These are phyloP conservation scores for Rhodotorula toruloides DNA, from an alignment of 768 basidiomycete species.

Conservation along the genomic window DNA sequence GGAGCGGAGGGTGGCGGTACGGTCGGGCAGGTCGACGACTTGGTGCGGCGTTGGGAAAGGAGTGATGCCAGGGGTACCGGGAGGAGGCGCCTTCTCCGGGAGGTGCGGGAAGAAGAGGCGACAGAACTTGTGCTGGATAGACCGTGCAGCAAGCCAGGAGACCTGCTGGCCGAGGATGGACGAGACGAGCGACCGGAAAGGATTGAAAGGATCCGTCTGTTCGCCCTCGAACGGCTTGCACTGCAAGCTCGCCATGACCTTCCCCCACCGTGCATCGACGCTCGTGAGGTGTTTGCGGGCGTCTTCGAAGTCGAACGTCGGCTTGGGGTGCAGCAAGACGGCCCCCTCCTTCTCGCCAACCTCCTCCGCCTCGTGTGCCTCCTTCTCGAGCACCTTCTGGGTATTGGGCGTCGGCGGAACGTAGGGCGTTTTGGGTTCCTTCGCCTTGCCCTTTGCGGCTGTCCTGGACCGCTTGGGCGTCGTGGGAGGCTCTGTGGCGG, in stretches of 20 bases:
- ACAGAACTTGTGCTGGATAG: slow-evolving; percentile 73
- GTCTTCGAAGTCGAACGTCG: slow-evolving; percentile 70
- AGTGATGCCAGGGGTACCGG: slow-evolving; percentile 22
- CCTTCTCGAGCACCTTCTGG: slow-evolving; percentile 1
- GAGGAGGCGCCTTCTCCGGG: slow-evolving; percentile 56
- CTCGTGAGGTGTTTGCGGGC: slow-evolving; percentile 66
- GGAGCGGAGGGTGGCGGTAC: slow-evolving; percentile 56
- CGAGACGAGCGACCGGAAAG: slow-evolving; percentile 57
- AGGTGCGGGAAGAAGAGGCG: slow-evolving; percentile 68
- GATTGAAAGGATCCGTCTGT: slow-evolving; percentile 63
- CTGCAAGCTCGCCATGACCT: slow-evolving; percentile 56
- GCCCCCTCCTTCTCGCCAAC: slow-evolving; percentile 17
- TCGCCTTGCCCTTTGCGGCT: neutral
- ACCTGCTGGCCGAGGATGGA: slow-evolving; percentile 74
- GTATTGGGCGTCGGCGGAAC: slow-evolving; percentile 26
- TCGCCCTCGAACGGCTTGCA: slow-evolving; percentile 70
- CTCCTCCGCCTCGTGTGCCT: neutral
- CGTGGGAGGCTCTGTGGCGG: slow-evolving; percentile 4
- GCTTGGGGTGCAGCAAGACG: slow-evolving; percentile 59
- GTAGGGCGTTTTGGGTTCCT: slow-evolving; percentile 11
- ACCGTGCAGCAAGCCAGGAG: slow-evolving; percentile 77
- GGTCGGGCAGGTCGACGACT: slow-evolving; percentile 52
- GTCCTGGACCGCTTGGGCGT: slow-evolving; percentile 8
- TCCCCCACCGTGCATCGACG: slow-evolving; percentile 65
- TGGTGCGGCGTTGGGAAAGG: slow-evolving; percentile 66